Conservation (phyloP, 345 rosid species). For the Moricandia arvensis region DNA sequence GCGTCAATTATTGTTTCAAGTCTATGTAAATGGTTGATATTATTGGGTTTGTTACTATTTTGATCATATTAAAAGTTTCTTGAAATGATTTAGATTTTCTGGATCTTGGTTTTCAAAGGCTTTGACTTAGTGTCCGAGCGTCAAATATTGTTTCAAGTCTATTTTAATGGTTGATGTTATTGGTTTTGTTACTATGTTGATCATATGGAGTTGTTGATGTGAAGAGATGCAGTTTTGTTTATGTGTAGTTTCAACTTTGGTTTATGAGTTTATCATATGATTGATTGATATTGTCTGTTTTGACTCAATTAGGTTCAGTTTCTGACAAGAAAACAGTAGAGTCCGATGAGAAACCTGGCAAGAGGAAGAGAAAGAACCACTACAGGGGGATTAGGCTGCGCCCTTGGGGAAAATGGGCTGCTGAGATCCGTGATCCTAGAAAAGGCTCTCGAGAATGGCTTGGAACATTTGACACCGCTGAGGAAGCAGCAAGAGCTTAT, state of each 20-base stretch:
- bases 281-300: constrained; percentile 12
- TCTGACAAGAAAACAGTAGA: constrained; percentile 47
- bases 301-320: constrained; percentile 42
- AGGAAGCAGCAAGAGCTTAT: not conserved
- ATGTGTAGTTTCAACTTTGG: not conserved
- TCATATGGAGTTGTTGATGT: not conserved
- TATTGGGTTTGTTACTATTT: constrained; percentile 4
- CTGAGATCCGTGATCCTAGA: not conserved
- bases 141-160: not conserved
- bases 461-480: not conserved
- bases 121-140: not conserved
- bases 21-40: not conserved
- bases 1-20: constrained; percentile 5
- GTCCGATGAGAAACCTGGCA: not conserved
- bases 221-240: not conserved
- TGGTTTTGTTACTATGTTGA: not conserved
- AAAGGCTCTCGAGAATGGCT: not conserved
- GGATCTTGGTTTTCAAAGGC: constrained; percentile 14
- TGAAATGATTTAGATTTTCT: constrained; percentile 5
- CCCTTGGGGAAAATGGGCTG: not conserved
- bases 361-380: not conserved
- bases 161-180: not conserved
- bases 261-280: not conserved
- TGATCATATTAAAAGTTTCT: not conserved
- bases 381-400: not conserved